Conservation (phyloP, 2,329 filamentous ascomycete genomes). For the Neonectria sp. region DNA sequence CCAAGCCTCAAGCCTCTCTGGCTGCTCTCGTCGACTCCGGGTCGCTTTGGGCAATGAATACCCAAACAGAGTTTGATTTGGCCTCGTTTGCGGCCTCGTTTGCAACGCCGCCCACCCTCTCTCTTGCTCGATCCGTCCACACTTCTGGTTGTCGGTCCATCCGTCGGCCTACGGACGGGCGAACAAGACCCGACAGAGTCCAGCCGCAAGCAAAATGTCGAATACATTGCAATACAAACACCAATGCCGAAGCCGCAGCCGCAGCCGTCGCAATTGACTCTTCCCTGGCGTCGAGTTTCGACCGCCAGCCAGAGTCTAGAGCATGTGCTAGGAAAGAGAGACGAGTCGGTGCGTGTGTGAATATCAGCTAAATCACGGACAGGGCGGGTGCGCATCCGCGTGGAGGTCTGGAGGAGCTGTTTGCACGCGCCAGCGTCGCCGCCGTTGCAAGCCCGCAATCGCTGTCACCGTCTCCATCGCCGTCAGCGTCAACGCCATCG, state of each 20-base stretch:
- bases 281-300: slow-evolving; percentile 22
- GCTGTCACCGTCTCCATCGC: slow-evolving; percentile 44
- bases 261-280: slow-evolving; percentile 22
- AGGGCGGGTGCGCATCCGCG: slow-evolving; percentile 19
- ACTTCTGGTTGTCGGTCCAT: slow-evolving; percentile 29
- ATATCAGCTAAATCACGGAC: slow-evolving; percentile 7
- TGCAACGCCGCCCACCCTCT: slow-evolving; percentile 27
- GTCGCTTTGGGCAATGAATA: slow-evolving; percentile 38
- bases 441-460: slow-evolving; percentile 36
- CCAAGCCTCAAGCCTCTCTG: slow-evolving; percentile 12
- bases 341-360: neutral
- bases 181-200: neutral
- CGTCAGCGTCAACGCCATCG: slow-evolving; percentile 30
- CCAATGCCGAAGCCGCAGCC: neutral
- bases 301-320: neutral
- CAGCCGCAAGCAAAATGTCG: neutral
- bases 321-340: slow-evolving; percentile 3
- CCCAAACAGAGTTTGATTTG: slow-evolving; percentile 38
- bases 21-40: slow-evolving; percentile 30
- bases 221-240: neutral
- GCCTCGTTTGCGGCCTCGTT: slow-evolving; percentile 21
- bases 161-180: slow-evolving; percentile 23
- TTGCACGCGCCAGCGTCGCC: slow-evolving; percentile 17
- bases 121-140: slow-evolving; percentile 29
- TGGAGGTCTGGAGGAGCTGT: slow-evolving; percentile 18